Base-by-base conservation (phyloP, 768 basidiomycete genomes). In the Hygrophoropsis aurantiaca region DNA sequence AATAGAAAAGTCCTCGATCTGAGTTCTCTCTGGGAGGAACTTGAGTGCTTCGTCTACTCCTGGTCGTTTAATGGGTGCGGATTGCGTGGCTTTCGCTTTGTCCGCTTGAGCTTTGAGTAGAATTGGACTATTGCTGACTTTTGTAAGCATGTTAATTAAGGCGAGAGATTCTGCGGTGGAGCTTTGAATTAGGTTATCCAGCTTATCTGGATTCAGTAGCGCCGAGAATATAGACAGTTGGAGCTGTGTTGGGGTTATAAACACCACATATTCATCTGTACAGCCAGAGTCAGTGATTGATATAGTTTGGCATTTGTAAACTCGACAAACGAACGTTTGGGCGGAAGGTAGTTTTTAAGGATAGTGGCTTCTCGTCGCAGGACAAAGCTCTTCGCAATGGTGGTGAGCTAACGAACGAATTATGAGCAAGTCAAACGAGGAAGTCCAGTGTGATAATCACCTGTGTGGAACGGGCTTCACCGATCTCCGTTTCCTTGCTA, bases 251-350 rank as follows among this genome's bases (percentile, higher is more conserved):
- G 97, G 95, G 5, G 84, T 84, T 24, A 97, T 76, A 64, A 98
- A 98, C n/a, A 98, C 84, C n/a, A 95, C 88, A 61, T 95, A 97
- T 82, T 99, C 97, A 60, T 90, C 95, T 98, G 53, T 7, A 20
- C 15, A 25, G 11, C 27, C 41, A 8, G 35, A 21, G 15, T 18
- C 15, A 36, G 35, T 49, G 34, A 53, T n/a, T n/a, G 25, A 21
- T 20, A 25, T 19, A 11, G 36, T n/a, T n/a, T n/a, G 11, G 21
- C 5, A 4, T 13, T 11, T n/a, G n/a, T n/a, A n/a, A n/a, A n/a
- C n/a, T n/a, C n/a, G n/a, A n/a, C n/a, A n/a, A n/a, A 65, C 85
- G 50, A 47, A 97, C 94, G 74, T 73, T 97, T 97, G 1, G 97
- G 93, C 9, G 95, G 95, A 18, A 99, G 69, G 62, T 88, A 90